phyloP scores from a whole-genome alignment of 208 protist genomes.

The Leishmania major region DNA sequence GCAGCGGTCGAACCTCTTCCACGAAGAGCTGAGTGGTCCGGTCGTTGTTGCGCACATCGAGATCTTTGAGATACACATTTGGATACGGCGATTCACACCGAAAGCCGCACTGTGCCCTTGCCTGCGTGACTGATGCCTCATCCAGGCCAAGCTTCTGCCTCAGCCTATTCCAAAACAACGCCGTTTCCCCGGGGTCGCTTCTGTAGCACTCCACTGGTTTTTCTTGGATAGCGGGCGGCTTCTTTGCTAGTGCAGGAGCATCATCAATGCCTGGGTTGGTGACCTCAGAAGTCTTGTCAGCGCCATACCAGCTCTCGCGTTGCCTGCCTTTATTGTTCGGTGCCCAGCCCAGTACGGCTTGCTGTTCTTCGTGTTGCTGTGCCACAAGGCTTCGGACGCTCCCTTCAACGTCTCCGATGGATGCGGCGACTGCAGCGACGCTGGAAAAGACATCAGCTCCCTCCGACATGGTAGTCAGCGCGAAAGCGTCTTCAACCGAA shows the following conservation, averaged over 20 bases:
- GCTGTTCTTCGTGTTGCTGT: background rate
- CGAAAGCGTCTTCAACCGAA: background rate
- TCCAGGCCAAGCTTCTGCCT: slow-evolving; percentile 2
- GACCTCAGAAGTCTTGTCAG: background rate
- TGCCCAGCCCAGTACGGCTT: background rate
- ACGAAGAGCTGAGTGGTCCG: slow-evolving; percentile 13
- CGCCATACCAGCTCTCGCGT: background rate
- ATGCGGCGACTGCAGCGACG: background rate
- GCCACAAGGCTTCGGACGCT: background rate
- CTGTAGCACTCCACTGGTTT: background rate
- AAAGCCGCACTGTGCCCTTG: slow-evolving; percentile 22
- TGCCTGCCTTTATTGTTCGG: background rate
- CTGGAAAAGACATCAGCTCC: background rate
- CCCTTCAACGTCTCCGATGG: background rate
- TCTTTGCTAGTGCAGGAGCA: background rate
- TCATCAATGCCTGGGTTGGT: too few relatives aligned
- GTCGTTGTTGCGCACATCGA: slow-evolving; percentile 35
- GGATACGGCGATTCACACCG: slow-evolving; percentile 26
- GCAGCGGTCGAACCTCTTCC: slow-evolving; percentile 4
- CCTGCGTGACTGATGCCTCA: background rate
- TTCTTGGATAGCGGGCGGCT: background rate
- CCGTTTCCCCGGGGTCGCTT: slow-evolving; percentile 2
- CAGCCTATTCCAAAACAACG: slow-evolving; percentile 15
- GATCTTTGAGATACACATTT: slow-evolving; percentile 45
- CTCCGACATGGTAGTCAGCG: background rate